These are phyloP conservation scores for Solanum pinnatisectum DNA, from an alignment of 257 asterid genomes.

Conservation along the genomic window DNA sequence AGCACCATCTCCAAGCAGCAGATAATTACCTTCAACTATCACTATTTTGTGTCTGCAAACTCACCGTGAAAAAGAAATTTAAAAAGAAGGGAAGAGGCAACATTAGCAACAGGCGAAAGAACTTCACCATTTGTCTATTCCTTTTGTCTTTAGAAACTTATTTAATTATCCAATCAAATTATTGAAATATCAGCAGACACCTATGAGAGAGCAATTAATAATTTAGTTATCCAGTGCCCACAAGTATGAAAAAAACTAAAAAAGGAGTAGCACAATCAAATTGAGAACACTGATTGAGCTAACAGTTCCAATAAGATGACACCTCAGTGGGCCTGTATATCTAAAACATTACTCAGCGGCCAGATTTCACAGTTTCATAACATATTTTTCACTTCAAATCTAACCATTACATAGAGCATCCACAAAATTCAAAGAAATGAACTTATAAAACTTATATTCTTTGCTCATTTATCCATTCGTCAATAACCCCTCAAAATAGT, in stretches of 20 bases:
- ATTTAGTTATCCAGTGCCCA: neutral
- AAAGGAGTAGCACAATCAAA: neutral
- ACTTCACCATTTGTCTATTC: neutral
- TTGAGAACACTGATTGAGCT: neutral
- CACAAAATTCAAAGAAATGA: neutral
- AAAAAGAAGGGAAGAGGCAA: neutral
- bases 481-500: neutral
- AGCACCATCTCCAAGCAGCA: constrained; percentile 59
- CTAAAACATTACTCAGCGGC: neutral
- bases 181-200: neutral
- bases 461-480: neutral
- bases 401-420: neutral
- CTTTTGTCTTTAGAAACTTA: neutral
- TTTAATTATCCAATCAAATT: neutral
- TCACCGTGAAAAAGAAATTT: neutral
- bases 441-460: neutral
- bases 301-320: neutral
- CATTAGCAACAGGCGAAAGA: neutral
- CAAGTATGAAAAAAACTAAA: neutral
- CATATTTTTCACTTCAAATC: neutral
- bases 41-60: constrained; percentile 78
- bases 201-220: neutral
- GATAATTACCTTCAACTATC: constrained; percentile 89
- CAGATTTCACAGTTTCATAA: neutral
- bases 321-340: neutral